Base-by-base conservation (phyloP, 2,329 filamentous ascomycete genomes). In the Cordyceps pruinosa region DNA sequence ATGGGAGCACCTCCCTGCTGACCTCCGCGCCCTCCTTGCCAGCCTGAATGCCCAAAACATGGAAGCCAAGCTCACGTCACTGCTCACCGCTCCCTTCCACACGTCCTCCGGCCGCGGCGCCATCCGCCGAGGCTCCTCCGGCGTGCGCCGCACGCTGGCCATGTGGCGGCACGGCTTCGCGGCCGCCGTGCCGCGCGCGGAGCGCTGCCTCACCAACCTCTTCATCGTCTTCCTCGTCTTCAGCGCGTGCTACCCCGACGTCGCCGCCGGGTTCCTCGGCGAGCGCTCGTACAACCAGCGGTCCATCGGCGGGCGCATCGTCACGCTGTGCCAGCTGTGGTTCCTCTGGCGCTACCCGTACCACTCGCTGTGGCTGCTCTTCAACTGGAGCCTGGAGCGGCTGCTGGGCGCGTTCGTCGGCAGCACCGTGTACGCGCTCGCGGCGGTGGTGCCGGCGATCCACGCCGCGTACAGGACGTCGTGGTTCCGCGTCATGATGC, bases 401-500 rank as follows among this genome's bases (percentile, higher is more conserved):
- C 51, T 63, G 5, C 54, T 63, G 2, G 61, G 61, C 30, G 61
- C 59, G 6, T 58, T 63, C 34, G 61, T 62, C 3, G 61, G 61
- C 1, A 63, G 59, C 54, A 59, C 61, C 5, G 61, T 60, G 39
- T 63, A 63, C 28, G 61, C 61, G 5, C 46, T 63, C n/a, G 61
- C 56, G 12, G 61, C 61, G 8, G 34, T 61, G 12, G 45, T 62
- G 30, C 61, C 61, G 19, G 59, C 54, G 8, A 53, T 63, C 7
- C 60, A 50, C 39, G 54, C 30, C 21, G 59, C 58, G 2, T 61
- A 63, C 44, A 25, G 15, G 15, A 44, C 57, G 21, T 39, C 55
- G n/a, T 63, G 61, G 60, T 63, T 62, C 51, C 49, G 61, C 28
- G 51, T 56, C 25, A 63, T 62, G 61, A 61, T 63, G 59, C 57